These are phyloP conservation scores for Protomyces gravidus DNA, from an alignment of 1,139 yeast species.

Conservation along the genomic window DNA sequence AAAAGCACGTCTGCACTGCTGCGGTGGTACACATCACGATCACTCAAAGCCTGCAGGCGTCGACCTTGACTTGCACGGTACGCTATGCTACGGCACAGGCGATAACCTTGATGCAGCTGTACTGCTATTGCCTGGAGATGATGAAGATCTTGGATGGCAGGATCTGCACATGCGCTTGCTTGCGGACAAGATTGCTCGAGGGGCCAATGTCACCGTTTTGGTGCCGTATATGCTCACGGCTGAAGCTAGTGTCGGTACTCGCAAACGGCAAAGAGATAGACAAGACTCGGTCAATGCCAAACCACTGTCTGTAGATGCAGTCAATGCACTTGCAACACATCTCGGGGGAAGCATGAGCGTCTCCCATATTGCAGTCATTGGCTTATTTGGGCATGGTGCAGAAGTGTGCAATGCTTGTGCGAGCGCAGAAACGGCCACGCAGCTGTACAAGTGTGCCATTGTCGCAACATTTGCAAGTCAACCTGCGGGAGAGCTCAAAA, in stretches of 20 bases:
- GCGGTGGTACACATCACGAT: slow-evolving; percentile 14
- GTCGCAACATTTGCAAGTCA: neutral
- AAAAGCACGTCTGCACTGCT: slow-evolving; percentile 19
- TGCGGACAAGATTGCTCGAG: slow-evolving; percentile 17
- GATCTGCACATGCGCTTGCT: slow-evolving; percentile 2
- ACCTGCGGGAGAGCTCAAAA: neutral
- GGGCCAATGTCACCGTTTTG: slow-evolving; percentile 18
- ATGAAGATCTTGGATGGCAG: neutral
- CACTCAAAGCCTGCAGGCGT: neutral
- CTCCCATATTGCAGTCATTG: neutral
- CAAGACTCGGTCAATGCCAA: neutral
- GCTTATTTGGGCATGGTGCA: neutral
- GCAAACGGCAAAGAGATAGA: neutral
- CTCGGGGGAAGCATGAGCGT: neutral
- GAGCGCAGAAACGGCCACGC: neutral
- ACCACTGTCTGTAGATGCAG: neutral
- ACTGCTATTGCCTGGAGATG: slow-evolving; percentile 1
- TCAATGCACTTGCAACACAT: neutral
- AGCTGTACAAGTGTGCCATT: neutral
- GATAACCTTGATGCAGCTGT: slow-evolving; percentile 9
- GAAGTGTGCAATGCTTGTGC: neutral
- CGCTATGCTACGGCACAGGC: slow-evolving; percentile 16
- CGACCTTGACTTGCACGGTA: neutral
- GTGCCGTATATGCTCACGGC: neutral
- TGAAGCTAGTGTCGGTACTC: neutral